Evolutionary conservation across 2,329 filamentous ascomycete species (phyloP).

Genomic region (Aquanectria penicillioides): DNA sequence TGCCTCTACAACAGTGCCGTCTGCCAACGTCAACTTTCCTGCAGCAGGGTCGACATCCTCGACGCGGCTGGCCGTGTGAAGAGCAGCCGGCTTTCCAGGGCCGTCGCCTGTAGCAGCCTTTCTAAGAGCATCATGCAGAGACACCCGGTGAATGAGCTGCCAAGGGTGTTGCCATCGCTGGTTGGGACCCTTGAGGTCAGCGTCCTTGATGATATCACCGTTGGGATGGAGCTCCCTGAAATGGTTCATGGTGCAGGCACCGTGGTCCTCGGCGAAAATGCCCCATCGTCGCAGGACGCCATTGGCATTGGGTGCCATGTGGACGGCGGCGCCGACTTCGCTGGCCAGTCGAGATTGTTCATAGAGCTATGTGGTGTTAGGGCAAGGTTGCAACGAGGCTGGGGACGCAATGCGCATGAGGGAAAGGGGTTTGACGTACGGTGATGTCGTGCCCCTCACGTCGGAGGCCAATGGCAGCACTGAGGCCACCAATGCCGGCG

Average conservation of each 20-base stretch:
- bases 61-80: conserved; percentile 54
- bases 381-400: too few relatives aligned
- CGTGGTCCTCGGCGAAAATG: conserved; percentile 50
- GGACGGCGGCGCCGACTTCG: conserved; percentile 69
- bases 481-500: conserved; percentile 59
- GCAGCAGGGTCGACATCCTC: conserved; percentile 52
- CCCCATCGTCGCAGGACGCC: conserved; percentile 60
- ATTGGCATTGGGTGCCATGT: conserved; percentile 70
- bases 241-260: conserved; percentile 48
- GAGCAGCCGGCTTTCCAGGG: conserved; percentile 47
- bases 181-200: conserved; percentile 47
- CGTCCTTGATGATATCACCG: conserved; percentile 48
- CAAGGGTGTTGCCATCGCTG: conserved; percentile 58
- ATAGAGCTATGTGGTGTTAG: conserved; percentile 55
- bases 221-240: conserved; percentile 48
- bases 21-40: conserved; percentile 55
- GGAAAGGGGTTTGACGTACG: conserved; percentile 18
- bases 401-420: too few relatives aligned
- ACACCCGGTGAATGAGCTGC: conserved; percentile 62
- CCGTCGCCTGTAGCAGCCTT: conserved; percentile 51
- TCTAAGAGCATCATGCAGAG: conserved; percentile 61
- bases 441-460: conserved; percentile 57
- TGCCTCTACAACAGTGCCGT: conserved; percentile 53
- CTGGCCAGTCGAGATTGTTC: conserved; percentile 66
- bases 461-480: conserved; percentile 59